Base-by-base conservation (phyloP, 2,329 filamentous ascomycete species). In the Pestalotiopsis sp. region DNA sequence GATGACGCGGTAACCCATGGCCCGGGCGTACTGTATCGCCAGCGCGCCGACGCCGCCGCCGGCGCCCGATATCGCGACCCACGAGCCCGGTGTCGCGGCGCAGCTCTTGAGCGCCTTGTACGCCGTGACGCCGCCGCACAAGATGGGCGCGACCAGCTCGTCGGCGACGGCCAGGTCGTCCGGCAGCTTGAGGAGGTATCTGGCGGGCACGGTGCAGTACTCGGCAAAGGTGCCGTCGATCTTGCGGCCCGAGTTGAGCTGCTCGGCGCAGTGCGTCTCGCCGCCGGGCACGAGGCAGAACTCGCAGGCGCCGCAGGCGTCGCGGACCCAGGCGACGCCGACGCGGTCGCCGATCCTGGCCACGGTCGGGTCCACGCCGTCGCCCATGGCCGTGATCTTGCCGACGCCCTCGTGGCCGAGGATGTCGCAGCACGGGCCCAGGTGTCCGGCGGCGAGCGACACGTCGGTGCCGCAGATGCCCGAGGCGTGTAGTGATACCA, bases 401-500 rank as follows among this genome's bases (percentile, higher is more conserved):
- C 83, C 83, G 1, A 84, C 80, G 7, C 83, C 83, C 70, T 85
- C 83, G 62, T 85, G 83, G 4, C 83, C 83, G 0, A 82, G 75
- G 1, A 82, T 77, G 27, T 77, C 70, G 4, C 75, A 72, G 0
- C 75, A 75, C 0, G 79, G 79, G 0, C 81, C 80, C 59, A 83
- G 71, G 27, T 81, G 74, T 12, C 82, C 81, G 0, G 76, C 66
- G 0, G 81, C 82, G 65, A 83, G 76, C 17, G 74, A 75, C 17
- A 79, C 71, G 68, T 83, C 82, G 7, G 81, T 80, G 3, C 80
- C 81, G 68, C 82, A 83, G 41, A 83, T 72, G 14, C 78, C 78
- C 2, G 80, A 81, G 2, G 77, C 73, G 17, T 75, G 73, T 2
- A 83, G 73, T 23, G 75, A 74, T 38, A 83, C 73, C 2, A 83